Evolutionary conservation across 106 monocot species (phyloP), one percentile per base, ranked within the genome.

Genomic region (Posidonia australis): DNA sequence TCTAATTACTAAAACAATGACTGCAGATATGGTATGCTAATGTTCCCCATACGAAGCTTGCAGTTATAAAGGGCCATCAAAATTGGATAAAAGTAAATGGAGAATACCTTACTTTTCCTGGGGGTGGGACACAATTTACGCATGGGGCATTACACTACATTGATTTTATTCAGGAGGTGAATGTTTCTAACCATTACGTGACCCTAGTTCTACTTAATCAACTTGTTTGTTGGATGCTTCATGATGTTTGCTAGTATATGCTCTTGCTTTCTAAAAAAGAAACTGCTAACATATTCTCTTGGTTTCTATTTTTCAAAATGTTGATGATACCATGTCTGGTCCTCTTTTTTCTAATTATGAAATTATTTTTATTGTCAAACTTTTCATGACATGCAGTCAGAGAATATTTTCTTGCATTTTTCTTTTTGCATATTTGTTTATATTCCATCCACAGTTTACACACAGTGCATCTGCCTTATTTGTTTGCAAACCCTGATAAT

Each of bases 61-160:
- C 82, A 23, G 78, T 24, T 51, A 66, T 87, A 22, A 98, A 98
- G 65, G 90, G 87, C 19, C 90, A 87, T 72, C 96, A 98, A 65
- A 98, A 98, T 71, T 98, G 96, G 96, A 87, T 98, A 23, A 98
- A 98, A 71, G 90, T 83, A 46, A 71, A 74, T 46, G 96, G 96
- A 53, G 96, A 98, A 41, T 75, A 81, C 65, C 87, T 98, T 18
- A 80, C 84, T 57, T 98, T 98, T 68, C 96, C 96, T 13, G 96
- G 90, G 14, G 96, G 96, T 72, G 96, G 96, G 42, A 98, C 96
- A 60, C 90, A 98, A 53, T 98, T 98, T 54, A 87, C 78, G 70
- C 62, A 87, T 53, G 96, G 96, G n/a, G 90, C 96, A 54, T 70
- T 87, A 26, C 90, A 87, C 54, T 98, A 98, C 63, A 87, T 98